Conservation (phyloP, 768 basidiomycete genomes). For the Tulasnella sp. region DNA sequence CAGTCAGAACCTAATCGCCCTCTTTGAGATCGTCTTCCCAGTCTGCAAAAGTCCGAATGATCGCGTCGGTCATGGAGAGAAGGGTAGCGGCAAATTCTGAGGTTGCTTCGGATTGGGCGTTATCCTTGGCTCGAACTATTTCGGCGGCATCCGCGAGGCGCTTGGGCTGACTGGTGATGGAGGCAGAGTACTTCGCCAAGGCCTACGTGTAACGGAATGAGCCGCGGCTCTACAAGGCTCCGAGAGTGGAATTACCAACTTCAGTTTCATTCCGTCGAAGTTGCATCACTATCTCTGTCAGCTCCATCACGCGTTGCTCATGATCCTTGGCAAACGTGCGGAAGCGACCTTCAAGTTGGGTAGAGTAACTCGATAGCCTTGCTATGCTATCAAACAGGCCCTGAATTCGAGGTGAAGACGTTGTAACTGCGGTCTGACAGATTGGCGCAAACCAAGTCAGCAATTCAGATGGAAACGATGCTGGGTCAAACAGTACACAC, state of each 20-base stretch:
- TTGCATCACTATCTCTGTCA: conserved; percentile 42
- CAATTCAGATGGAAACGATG: conserved; percentile 34
- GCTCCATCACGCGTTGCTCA: conserved; percentile 54
- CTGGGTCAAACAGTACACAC: conserved; percentile 49
- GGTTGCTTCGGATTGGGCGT: conserved; percentile 58
- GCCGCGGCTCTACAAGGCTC: background rate
- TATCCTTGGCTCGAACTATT: conserved; percentile 60
- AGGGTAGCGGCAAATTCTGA: conserved; percentile 53
- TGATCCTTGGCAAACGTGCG: conserved; percentile 64
- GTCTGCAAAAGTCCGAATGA: conserved; percentile 55
- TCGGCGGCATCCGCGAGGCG: conserved; percentile 57
- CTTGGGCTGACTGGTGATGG: conserved; percentile 62
- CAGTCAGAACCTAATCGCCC: conserved; percentile 57
- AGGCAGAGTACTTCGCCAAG: conserved; percentile 50
- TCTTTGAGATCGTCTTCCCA: conserved; percentile 61
- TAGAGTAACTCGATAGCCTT: conserved; percentile 60
- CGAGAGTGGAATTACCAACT: background rate
- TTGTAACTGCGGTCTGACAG: conserved; percentile 70
- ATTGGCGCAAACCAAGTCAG: conserved; percentile 19
- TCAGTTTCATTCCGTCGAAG: background rate
- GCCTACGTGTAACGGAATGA: conserved; percentile 32
- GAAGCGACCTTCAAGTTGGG: conserved; percentile 59
- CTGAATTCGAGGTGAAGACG: conserved; percentile 62
- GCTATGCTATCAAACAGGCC: conserved; percentile 65
- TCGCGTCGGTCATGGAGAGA: conserved; percentile 56